phyloP scores from a whole-genome alignment of 495 filamentous ascomycete genomes.

The Hypoxylon intermedium region DNA sequence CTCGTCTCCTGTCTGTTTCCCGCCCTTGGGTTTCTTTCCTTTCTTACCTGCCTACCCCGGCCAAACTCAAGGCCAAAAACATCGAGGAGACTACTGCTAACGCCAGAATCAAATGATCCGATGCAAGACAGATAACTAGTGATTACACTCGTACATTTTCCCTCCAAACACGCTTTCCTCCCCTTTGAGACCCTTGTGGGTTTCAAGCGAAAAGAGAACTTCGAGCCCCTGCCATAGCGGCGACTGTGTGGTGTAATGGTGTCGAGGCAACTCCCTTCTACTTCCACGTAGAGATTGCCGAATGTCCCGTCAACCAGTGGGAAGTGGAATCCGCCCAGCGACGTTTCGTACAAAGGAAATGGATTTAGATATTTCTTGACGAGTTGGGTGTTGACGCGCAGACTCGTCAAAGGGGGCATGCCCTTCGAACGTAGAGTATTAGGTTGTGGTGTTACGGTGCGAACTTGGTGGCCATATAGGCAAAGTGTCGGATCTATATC shows the following conservation, averaged over 20 bases:
- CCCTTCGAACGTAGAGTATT: slow-evolving; percentile 1
- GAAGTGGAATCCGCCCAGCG: slow-evolving; percentile 28
- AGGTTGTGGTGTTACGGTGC: not conserved
- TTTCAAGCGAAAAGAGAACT: too few relatives aligned
- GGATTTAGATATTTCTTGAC: slow-evolving; percentile 26
- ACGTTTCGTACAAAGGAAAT: slow-evolving; percentile 38
- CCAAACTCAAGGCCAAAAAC: not conserved
- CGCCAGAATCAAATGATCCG: not conserved
- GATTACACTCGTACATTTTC: slow-evolving; percentile 26
- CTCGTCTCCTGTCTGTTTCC: not conserved
- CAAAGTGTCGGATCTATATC: slow-evolving; percentile 1
- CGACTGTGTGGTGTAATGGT: too few relatives aligned
- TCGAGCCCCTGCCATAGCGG: too few relatives aligned
- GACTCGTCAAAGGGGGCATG: slow-evolving; percentile 5
- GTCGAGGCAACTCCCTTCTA: not conserved
- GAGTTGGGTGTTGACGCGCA: not conserved
- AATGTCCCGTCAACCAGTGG: slow-evolving; percentile 23
- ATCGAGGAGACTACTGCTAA: not conserved
- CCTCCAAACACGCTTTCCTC: slow-evolving; percentile 1
- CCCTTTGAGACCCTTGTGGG: not conserved
- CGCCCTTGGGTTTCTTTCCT: not conserved
- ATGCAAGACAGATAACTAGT: slow-evolving; percentile 12
- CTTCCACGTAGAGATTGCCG: slow-evolving; percentile 15
- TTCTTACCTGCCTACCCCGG: not conserved
- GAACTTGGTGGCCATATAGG: not conserved